Evolutionary conservation across 495 filamentous ascomycete genomes (phyloP), one percentile per base, ranked within the genome.

Genomic region (Margaritispora aquatica): DNA sequence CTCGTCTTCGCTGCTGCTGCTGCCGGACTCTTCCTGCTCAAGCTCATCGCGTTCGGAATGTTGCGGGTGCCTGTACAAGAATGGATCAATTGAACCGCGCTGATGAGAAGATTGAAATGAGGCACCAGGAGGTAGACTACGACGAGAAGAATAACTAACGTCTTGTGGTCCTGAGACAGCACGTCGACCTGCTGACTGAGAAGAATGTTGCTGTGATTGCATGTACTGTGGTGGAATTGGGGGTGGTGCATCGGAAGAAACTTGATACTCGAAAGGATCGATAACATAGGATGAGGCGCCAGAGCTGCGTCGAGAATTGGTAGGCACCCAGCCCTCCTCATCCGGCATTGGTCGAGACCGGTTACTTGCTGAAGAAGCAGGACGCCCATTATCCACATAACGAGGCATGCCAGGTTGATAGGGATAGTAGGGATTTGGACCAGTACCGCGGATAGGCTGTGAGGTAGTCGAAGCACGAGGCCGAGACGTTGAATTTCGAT

Each of bases 241-340:
- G 22, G 65, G 60, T 59, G 63, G 63, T 1, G 31, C 20, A 2
- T 59, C 66, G 19, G 58, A 58, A 3, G 60, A 56, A 50, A 63
- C 41, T 57, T 69, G 67, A 38, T 69, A 69, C 27, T 67, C 60
- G 23, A 69, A 69, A 19, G 67, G 67, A 49, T 69, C 63, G 1
- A 60, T 19, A 20, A 26, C 31, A 23, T 62, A 57, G 21, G 62
- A 65, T 15, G 58, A 62, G 41, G 27, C 27, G 24, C 54, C 54
- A 19, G 67, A 67, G 23, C 54, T 54, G 22, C 64, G 62, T 27
- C 64, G 44, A n/a, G 67, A 67, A 26, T 54, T 55, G 11, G 29
- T 44, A 4, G 66, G 61, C 2, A 60, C 51, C 67, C 67, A 67
- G 8, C 44, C 62, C 46, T 63, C 59, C 49, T 69, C 67, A 36